phyloP scores from a whole-genome alignment of 768 basidiomycete species.

The Clathrus columnatus region DNA sequence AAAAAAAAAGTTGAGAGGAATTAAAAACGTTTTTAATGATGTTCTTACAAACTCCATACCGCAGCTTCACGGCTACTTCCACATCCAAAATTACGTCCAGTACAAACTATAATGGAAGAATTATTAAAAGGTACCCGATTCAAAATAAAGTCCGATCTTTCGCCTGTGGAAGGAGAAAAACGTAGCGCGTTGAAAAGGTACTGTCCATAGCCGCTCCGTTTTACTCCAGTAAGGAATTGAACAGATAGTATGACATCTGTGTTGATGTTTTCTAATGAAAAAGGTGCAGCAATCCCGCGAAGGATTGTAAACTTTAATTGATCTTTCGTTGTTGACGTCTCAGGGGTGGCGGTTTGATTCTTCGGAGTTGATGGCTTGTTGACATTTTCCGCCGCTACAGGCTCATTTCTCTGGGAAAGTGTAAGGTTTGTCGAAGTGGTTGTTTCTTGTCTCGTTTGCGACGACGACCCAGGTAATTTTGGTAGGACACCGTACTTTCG shows the following conservation, averaged over 20 bases:
- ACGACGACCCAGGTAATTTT: conserved; percentile 2
- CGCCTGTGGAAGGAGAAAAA: conserved; percentile 67
- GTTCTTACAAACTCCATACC: conserved; percentile 70
- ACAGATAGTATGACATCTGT: conserved; percentile 93
- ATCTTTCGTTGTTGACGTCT: conserved; percentile 35
- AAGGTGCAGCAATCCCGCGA: conserved; percentile 69
- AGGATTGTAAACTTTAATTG: conserved; percentile 57
- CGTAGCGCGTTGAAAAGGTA: conserved; percentile 78
- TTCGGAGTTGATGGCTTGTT: conserved; percentile 13
- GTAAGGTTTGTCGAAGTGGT: neutral
- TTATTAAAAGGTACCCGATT: conserved; percentile 71
- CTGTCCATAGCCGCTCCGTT: conserved; percentile 76
- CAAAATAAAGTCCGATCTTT: conserved; percentile 75
- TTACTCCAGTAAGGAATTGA: conserved; percentile 85
- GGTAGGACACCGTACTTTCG: conserved; percentile 54
- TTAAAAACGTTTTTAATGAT: neutral
- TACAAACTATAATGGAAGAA: conserved; percentile 73
- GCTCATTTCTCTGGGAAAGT: neutral
- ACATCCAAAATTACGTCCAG: conserved; percentile 84
- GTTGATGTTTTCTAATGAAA: conserved; percentile 78
- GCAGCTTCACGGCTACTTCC: conserved; percentile 88
- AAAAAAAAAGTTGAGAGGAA: conserved; percentile 5
- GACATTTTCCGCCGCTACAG: neutral
- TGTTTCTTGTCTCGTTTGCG: neutral
- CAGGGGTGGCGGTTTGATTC: no score